Conservation (phyloP, 805 yeast species). For the Ascoidea asiatica region DNA sequence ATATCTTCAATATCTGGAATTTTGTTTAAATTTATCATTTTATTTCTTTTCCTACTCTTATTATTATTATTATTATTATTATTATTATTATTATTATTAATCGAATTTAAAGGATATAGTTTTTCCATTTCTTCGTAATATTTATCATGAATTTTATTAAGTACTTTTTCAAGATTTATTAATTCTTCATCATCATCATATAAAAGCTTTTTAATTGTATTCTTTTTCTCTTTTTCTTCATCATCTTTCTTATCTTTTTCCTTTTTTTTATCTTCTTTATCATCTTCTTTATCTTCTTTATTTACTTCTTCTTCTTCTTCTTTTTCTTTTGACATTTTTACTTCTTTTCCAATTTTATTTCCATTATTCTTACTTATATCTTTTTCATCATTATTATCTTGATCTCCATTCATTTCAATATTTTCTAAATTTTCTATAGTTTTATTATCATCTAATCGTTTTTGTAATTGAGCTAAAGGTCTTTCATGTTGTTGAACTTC, state of each 20-base stretch:
- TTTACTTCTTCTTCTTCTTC: not conserved
- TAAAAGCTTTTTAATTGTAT: conserved; percentile 33
- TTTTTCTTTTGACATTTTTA: not conserved
- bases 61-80: too few species aligned
- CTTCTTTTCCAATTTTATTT: not conserved
- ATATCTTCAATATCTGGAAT: conserved; percentile 54
- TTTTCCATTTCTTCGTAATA: conserved; percentile 35
- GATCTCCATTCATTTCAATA: conserved; percentile 3
- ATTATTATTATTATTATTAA: too few species aligned
- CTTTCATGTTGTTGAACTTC: conserved; percentile 74
- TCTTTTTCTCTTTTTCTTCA: conserved; percentile 2
- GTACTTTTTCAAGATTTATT: conserved; percentile 42
- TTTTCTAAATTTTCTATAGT: conserved; percentile 6
- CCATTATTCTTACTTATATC: conserved; percentile 4
- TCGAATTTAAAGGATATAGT: conserved; percentile 15
- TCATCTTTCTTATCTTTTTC: not conserved
- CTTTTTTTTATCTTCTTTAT: conserved; percentile 10
- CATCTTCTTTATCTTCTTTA: conserved; percentile 13
- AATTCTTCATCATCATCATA: conserved; percentile 78
- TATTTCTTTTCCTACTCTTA: too few species aligned
- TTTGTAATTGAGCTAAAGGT: conserved; percentile 74
- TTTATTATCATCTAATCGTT: conserved; percentile 39
- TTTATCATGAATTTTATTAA: conserved; percentile 48
- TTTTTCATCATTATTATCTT: conserved; percentile 6
- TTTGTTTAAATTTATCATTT: too few species aligned